Evolutionary conservation across 192 early-diverging fungal species (phyloP), one percentile per base, ranked within the genome.

Genomic region (Neocallimastix lanati): DNA sequence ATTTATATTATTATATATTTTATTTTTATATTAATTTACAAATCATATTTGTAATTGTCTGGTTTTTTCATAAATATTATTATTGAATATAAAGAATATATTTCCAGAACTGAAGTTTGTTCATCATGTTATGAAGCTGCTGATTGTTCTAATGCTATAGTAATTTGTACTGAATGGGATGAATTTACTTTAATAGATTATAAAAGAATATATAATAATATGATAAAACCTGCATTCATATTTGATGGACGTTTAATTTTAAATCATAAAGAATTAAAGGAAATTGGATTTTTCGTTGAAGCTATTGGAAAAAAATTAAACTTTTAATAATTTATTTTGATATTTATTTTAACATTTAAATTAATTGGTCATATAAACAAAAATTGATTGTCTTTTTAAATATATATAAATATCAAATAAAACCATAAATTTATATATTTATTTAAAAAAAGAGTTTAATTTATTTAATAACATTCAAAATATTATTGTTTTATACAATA

Each of bases 181-280:
- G 95, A 96, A 50, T 50, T 50, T 50, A 50, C 1, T 21, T 50
- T 18, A 21, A 1, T 50, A 4, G 40, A 50, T 50, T 50, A 50
- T 50, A 16, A 86, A 76, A 84, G 79, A 79, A 88, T 94, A 36
- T 92, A 89, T 79, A 84, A 85, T 29, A 83, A 84, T 29, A 94
- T 95, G 93, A 86, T 91, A 76, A 93, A 92, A 84, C 94, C 94
- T 28, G 94, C 94, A 30, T 94, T 91, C 80, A 86, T 96, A 76
- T 96, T 97, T 87, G 96, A 98, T 79, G 96, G 96, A 50, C 93
- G 95, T 78, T 84, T 94, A 38, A 88, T 96, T 79, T 83, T 96
- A 37, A 91, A 94, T 82, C 83, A 82, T 77, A 81, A 83, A 76
- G 85, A 87, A 79, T 83, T 98, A 28, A 83, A 86, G 77, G 79